Evolutionary conservation across 2,329 filamentous ascomycete species (phyloP).

Genomic region (Pseudogymnoascus sp.): DNA sequence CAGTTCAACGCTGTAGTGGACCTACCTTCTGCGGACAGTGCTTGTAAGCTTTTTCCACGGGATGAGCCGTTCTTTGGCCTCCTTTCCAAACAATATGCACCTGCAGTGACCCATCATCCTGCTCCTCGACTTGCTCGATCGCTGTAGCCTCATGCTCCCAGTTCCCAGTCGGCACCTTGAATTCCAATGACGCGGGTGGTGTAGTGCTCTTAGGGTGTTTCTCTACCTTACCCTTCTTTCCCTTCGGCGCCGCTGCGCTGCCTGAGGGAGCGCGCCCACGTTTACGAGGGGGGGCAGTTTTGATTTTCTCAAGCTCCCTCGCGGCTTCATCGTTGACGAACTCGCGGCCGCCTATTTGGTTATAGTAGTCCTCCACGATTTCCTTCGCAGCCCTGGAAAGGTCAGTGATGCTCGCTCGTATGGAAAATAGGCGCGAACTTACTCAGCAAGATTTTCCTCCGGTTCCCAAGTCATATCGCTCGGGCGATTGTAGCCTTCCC

Average conservation of each 20-base stretch:
- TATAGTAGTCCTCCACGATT: conserved; percentile 57
- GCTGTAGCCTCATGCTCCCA: conserved; percentile 68
- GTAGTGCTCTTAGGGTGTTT: conserved; percentile 39
- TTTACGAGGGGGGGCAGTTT: neutral
- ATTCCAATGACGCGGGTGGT: conserved; percentile 41
- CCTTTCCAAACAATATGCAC: conserved; percentile 70
- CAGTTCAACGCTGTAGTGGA: neutral
- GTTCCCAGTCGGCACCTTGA: conserved; percentile 61
- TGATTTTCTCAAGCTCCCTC: conserved; percentile 27
- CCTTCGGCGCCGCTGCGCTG: neutral
- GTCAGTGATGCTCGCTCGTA: neutral
- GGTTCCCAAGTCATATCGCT: conserved; percentile 72
- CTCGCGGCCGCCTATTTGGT: conserved; percentile 53
- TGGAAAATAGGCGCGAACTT: conserved; percentile 8
- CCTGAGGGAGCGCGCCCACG: neutral
- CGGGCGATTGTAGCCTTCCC: conserved; percentile 67
- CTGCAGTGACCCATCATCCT: conserved; percentile 51
- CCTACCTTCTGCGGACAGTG: conserved; percentile 69
- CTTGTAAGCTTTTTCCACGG: conserved; percentile 58
- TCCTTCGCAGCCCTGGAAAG: conserved; percentile 39
- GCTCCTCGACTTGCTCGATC: conserved; percentile 61
- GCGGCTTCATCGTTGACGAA: conserved; percentile 40
- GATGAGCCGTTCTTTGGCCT: conserved; percentile 65
- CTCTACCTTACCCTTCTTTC: conserved; percentile 23
- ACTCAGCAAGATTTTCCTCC: conserved; percentile 56